Percentiles rank a stretch among this genome's conserved stretches.
These are phyloP conservation scores for cucumber (Cucumis sativus) DNA, from an alignment of 306 rosid genomes.

Conservation along the genomic window Cucumber_9930_V3 NC_026656.2:5106001-5106500, in stretches of 20 bases:
- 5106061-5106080: not conserved
- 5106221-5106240: not conserved
- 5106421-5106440: not conserved
- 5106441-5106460: not conserved
- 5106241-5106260: not conserved
- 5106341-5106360: constrained; percentile 68
- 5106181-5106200: constrained; percentile 58
- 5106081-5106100: not conserved
- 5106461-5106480: constrained; percentile 24
- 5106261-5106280: not conserved
- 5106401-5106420: constrained; percentile 11
- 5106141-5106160: constrained; percentile 47
- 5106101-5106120: not conserved
- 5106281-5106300: constrained; percentile 30
- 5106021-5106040: not conserved
- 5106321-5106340: constrained; percentile 88
- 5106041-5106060: not conserved
- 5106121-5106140: not conserved
- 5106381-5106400: constrained; percentile 45
- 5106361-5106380: constrained; percentile 32
- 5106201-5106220: constrained; percentile 66
- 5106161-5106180: constrained; percentile 87
- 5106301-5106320: constrained; percentile 62
- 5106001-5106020: not conserved
- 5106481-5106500: constrained; percentile 27